phyloP scores from a whole-genome alignment of 73 alveolate genomes.

The Paramecium sexaurelia region DNA sequence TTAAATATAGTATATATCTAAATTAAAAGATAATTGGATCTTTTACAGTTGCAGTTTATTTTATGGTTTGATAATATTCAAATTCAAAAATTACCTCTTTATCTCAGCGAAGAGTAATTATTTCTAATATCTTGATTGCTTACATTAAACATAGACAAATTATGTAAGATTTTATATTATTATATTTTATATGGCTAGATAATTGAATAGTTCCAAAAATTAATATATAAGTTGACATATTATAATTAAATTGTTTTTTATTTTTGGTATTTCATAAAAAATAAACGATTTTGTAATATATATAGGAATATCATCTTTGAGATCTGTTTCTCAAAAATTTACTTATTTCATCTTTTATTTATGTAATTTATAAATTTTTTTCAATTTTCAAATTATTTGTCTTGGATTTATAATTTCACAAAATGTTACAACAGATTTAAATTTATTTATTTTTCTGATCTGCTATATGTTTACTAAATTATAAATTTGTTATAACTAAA shows the following conservation, averaged over 20 bases:
- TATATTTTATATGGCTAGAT: neutral
- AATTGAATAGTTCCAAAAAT: neutral
- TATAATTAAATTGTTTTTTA: neutral
- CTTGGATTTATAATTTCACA: neutral
- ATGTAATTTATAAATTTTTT: neutral
- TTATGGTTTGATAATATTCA: neutral
- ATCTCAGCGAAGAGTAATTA: too few relatives aligned
- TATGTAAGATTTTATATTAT: neutral
- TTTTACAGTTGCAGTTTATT: neutral
- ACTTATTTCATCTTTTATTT: neutral
- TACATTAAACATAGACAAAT: neutral
- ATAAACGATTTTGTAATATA: neutral
- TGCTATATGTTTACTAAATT: too few relatives aligned
- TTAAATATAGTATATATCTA: too few relatives aligned
- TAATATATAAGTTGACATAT: neutral
- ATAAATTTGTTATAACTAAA: conserved; percentile 4
- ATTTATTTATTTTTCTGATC: too few relatives aligned
- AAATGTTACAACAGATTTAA: too few relatives aligned
- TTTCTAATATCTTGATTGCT: too few relatives aligned
- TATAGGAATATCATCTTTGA: neutral
- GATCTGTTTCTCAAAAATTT: neutral
- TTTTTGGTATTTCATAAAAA: neutral
- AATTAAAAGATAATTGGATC: too few relatives aligned
- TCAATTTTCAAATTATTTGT: neutral
- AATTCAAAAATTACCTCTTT: too few relatives aligned